Conservation (phyloP, 2,329 filamentous ascomycete species). For the Grosmannia clavigera region DNA sequence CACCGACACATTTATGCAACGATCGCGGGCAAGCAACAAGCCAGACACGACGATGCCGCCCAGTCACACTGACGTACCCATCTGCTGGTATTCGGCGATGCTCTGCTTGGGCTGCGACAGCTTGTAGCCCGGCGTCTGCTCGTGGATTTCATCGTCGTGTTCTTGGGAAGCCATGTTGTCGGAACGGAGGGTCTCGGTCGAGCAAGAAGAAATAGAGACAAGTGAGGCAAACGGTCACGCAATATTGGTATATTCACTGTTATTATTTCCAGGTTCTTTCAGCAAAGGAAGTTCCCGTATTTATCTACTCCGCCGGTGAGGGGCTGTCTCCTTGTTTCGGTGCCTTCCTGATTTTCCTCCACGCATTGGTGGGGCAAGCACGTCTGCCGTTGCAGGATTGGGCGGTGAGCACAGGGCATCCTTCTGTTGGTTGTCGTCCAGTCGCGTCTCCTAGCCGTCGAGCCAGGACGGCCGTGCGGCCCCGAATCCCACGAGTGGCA, state of each 20-base stretch:
- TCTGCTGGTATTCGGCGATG: conserved; percentile 82
- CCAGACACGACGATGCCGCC: background rate
- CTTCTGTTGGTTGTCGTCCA: background rate
- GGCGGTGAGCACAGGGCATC: conserved; percentile 4
- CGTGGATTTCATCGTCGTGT: conserved; percentile 65
- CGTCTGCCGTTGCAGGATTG: background rate
- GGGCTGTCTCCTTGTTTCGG: background rate
- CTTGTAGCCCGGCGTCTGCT: conserved; percentile 93
- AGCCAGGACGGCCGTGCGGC: background rate
- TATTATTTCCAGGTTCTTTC: background rate
- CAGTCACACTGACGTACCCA: conserved; percentile 44
- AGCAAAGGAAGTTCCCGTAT: background rate
- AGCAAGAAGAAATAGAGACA: background rate
- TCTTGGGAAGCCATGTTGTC: conserved; percentile 54
- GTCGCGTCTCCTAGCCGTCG: background rate
- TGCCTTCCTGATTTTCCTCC: background rate
- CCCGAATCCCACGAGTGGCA: background rate
- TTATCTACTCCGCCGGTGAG: background rate
- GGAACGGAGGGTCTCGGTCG: conserved; percentile 5
- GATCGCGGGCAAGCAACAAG: no score
- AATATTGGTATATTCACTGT: background rate
- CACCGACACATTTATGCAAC: background rate
- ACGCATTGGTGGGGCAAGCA: conserved; percentile 2
- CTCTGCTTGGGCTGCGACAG: conserved; percentile 95
- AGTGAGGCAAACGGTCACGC: background rate